phyloP scores from a whole-genome alignment of 148 eudicot species.

The Rhododendron griersonianum region DNA sequence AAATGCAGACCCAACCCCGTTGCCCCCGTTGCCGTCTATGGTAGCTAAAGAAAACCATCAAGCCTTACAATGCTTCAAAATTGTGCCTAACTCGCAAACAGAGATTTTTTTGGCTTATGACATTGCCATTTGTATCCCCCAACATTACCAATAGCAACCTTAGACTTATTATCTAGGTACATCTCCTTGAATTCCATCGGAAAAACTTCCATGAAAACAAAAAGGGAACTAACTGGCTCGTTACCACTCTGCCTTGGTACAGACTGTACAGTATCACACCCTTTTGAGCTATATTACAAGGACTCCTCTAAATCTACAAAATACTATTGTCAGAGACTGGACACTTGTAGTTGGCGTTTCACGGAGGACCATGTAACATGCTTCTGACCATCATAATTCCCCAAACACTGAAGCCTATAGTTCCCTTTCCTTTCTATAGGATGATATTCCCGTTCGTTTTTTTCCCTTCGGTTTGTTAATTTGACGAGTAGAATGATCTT shows the following conservation, averaged over 20 bases:
- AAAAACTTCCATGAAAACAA: background rate
- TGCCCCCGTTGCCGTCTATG: background rate
- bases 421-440: background rate
- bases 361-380: background rate
- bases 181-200: background rate
- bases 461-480: background rate
- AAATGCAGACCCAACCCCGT: background rate
- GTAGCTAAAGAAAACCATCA: background rate
- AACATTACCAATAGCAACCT: background rate
- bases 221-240: background rate
- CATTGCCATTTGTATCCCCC: background rate
- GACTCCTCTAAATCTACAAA: background rate
- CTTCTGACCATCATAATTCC: background rate
- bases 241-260: background rate
- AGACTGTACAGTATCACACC: background rate
- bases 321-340: background rate
- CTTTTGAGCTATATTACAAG: background rate
- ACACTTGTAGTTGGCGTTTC: background rate
- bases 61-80: background rate
- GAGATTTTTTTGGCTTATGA: background rate
- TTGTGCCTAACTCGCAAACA: background rate
- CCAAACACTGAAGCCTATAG: background rate
- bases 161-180: background rate
- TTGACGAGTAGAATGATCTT: background rate
- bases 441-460: background rate